Base-by-base conservation (phyloP, 148 eudicot genomes). In the Fagopyrum tataricum region DNA sequence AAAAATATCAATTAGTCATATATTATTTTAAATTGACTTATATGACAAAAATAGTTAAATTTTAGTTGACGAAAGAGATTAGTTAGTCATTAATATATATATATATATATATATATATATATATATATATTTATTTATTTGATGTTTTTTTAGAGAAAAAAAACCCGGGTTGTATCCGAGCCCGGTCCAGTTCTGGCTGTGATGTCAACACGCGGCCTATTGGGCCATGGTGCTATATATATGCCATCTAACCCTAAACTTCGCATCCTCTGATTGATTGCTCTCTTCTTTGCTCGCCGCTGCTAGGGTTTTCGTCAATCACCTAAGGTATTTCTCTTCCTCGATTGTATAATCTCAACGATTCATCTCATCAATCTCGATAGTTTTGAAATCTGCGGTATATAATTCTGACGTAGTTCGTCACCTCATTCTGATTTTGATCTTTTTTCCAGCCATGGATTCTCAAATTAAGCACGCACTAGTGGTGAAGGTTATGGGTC, bases 401-500 rank as follows among this genome's bases (percentile, higher is more conserved):
- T 31, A 31, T 31, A 31, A 3, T 31, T 31, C 2, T 31, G 37
- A 31, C 37, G 1, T 31, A 31, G 2, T 31, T 1, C 7, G 9
- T 55, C 61, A 24, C 40, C 13, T 59, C n/a, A 12, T 41, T 68
- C 11, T 17, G 4, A 18, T 11, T 40, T 31, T 66, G 43, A 3
- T 20, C 42, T 4, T n/a, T 20, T 20, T 41, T 40, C 17, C 46
- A 42, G 47, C 41, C 61, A 80, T 80, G 82, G 82, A 80, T 37
- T 73, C 82, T 1, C 71, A 68, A 47, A 80, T 80, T 70, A 80
- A 80, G 79, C 79, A 80, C 37, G 82, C 82, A 0, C n/a, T 80
- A 7, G 82, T 80, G 9, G 75, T 76, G 44, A 81, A 81, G 69
- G 77, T 81, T 37, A 81, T 81, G 81, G 84, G 84, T 4, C 80